Conservation (phyloP, 202 grass and related monocot species). For the Setaria italica region DNA sequence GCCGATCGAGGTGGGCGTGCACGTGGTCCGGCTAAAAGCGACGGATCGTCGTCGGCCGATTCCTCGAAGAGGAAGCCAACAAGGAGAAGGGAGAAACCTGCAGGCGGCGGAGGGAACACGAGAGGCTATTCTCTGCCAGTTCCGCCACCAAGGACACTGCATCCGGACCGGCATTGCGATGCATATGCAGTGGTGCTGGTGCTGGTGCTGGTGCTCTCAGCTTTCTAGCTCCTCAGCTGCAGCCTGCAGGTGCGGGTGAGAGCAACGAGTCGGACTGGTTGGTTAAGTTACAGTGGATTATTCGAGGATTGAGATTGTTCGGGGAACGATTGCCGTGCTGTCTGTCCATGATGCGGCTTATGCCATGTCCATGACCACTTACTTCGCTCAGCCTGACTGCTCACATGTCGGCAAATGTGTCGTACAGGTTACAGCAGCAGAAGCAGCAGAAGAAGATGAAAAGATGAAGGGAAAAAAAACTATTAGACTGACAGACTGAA, state of each 20-base stretch:
- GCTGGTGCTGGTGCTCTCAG: not conserved
- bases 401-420: too few relatives aligned
- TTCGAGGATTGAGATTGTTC: too few relatives aligned
- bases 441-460: too few relatives aligned
- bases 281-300: too few relatives aligned
- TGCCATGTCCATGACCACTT: too few relatives aligned
- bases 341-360: too few relatives aligned
- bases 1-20: not conserved
- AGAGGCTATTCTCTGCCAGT: not conserved
- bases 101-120: not conserved
- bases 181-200: not conserved
- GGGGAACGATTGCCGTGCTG: too few relatives aligned
- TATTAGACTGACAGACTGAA: too few relatives aligned
- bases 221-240: not conserved
- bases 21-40: not conserved
- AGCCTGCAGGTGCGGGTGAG: not conserved
- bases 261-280: not conserved
- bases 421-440: too few relatives aligned
- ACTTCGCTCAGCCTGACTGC: too few relatives aligned
- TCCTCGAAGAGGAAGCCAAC: constrained; percentile 35
- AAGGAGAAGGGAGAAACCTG: constrained; percentile 20
- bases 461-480: too few relatives aligned
- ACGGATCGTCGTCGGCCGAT: constrained; percentile 6
- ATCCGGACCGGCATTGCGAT: not conserved
- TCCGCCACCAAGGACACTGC: not conserved